Percentiles rank a stretch among this genome's conserved stretches.
phyloP scores from a whole-genome alignment of 441 rosid species.

The Syzygium syzygioides region DNA sequence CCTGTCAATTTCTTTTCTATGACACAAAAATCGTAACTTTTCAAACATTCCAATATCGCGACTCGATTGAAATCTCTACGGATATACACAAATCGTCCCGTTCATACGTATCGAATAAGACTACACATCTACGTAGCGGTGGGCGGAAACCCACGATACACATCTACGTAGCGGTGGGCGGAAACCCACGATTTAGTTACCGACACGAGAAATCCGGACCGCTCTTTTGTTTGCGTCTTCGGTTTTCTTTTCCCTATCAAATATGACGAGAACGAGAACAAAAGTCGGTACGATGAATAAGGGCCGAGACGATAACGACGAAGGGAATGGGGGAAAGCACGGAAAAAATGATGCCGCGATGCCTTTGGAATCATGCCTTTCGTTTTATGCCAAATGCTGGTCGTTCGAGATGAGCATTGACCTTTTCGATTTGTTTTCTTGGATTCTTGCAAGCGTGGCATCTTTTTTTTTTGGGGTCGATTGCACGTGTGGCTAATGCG shows the following conservation, averaged over 20 bases:
- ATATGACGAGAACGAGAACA: not conserved
- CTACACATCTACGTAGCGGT: not conserved
- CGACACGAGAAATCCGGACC: not conserved
- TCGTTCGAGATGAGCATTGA: conserved; percentile 22
- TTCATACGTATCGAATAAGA: not conserved
- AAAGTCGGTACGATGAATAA: not conserved
- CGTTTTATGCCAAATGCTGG: not conserved
- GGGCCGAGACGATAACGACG: not conserved
- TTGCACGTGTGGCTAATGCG: conserved; percentile 22
- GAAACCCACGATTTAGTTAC: not conserved
- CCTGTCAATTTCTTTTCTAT: not conserved
- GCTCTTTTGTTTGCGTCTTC: not conserved
- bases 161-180: not conserved
- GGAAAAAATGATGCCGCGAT: not conserved
- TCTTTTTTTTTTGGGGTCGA: no score
- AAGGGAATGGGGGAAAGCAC: not conserved
- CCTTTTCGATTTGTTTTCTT: not conserved
- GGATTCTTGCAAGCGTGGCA: conserved; percentile 21
- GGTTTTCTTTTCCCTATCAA: not conserved
- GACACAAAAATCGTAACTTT: not conserved
- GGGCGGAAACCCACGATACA: not conserved
- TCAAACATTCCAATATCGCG: not conserved
- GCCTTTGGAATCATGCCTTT: not conserved
- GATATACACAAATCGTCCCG: not conserved
- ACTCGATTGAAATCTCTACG: rapidly evolving